Percentiles rank a stretch among this genome's conserved stretches.
phyloP scores from a whole-genome alignment of 768 basidiomycete genomes.

The Tubosaeta sp. region DNA sequence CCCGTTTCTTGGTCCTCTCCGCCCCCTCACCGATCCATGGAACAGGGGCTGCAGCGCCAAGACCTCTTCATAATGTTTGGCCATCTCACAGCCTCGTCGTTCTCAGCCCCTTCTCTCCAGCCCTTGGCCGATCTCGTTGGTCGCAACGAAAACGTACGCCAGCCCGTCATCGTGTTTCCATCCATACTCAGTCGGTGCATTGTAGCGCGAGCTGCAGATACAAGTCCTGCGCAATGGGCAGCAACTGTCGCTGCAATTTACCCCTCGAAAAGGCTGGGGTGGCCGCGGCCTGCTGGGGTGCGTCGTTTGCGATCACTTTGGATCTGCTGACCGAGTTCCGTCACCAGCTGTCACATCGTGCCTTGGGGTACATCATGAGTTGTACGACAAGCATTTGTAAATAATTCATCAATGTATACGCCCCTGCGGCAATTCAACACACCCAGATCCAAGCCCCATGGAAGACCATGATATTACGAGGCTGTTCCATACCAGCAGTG shows the following conservation, averaged over 20 bases:
- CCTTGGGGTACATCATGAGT: constrained; percentile 35
- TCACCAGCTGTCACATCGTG: constrained; percentile 56
- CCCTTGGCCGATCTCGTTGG: constrained; percentile 71
- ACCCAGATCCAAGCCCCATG: too few relatives aligned
- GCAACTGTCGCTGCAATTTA: constrained; percentile 49
- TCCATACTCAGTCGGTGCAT: constrained; percentile 1
- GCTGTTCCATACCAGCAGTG: too few relatives aligned
- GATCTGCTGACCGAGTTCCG: constrained; percentile 2
- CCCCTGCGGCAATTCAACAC: too few relatives aligned
- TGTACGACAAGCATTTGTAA: not conserved
- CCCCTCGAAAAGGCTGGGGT: constrained; percentile 77
- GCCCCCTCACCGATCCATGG: not conserved
- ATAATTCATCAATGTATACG: too few relatives aligned
- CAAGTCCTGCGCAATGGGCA: constrained; percentile 51
- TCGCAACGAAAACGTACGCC: constrained; percentile 72
- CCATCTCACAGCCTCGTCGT: constrained; percentile 48
- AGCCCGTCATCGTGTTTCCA: not conserved
- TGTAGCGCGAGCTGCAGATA: constrained; percentile 56
- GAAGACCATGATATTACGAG: too few relatives aligned
- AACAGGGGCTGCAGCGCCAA: constrained; percentile 61
- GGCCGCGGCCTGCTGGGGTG: constrained; percentile 84
- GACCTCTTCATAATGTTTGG: constrained; percentile 79
- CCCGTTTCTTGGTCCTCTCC: constrained; percentile 7
- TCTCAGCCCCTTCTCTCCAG: constrained; percentile 53
- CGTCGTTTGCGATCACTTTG: not conserved